phyloP scores from a whole-genome alignment of 768 basidiomycete genomes.

The Rubroboletus satanas region DNA sequence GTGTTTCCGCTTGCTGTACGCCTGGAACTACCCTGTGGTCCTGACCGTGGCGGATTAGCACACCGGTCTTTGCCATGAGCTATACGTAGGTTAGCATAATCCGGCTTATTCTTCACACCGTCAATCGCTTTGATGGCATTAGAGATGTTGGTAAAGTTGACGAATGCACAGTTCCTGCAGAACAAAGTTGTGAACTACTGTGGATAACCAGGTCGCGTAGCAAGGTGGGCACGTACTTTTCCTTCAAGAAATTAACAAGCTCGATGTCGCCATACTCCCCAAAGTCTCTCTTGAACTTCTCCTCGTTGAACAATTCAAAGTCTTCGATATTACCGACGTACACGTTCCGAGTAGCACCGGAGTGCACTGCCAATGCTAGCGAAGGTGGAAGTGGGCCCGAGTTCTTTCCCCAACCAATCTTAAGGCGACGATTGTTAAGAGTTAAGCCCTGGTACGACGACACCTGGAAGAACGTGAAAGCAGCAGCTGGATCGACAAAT shows the following conservation, averaged over 20 bases:
- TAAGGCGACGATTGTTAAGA: constrained; percentile 89
- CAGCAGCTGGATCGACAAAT: constrained; percentile 90
- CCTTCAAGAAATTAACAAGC: constrained; percentile 91
- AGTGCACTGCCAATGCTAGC: constrained; percentile 83
- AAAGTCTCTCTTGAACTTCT: constrained; percentile 89
- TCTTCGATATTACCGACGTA: constrained; percentile 96
- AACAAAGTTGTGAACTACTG: not conserved
- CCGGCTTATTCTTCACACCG: constrained; percentile 85
- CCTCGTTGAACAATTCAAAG: constrained; percentile 88
- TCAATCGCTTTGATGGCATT: constrained; percentile 99
- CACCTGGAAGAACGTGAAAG: constrained; percentile 91
- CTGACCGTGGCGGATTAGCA: constrained; percentile 86
- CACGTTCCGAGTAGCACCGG: constrained; percentile 93
- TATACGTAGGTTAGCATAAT: constrained; percentile 85
- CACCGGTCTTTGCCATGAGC: constrained; percentile 96
- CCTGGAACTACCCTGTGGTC: constrained; percentile 65
- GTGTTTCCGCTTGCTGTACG: constrained; percentile 44
- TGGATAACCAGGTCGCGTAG: not conserved
- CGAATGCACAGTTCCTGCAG: constrained; percentile 86
- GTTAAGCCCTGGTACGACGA: constrained; percentile 87
- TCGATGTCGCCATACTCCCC: constrained; percentile 96
- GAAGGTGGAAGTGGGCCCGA: constrained; percentile 82
- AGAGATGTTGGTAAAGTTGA: constrained; percentile 92
- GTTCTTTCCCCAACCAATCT: constrained; percentile 98
- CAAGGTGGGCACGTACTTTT: constrained; percentile 65